Evolutionary conservation across 768 basidiomycete species (phyloP).

Genomic region (Calocybe indica): DNA sequence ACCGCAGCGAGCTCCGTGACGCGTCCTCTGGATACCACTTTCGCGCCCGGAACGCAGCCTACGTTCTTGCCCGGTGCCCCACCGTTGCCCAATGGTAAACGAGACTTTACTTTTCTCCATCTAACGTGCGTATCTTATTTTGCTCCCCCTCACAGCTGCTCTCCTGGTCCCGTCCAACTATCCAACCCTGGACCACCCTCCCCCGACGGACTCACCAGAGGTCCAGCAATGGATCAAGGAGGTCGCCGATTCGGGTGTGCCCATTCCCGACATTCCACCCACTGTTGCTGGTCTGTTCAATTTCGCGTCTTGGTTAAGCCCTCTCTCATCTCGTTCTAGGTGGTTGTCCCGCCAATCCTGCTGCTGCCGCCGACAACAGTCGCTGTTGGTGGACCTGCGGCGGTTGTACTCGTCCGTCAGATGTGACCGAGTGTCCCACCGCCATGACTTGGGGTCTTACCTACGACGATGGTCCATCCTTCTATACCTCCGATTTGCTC

Average conservation of each 20-base stretch:
- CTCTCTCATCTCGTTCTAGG: conserved; percentile 21
- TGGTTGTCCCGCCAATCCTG: conserved; percentile 56
- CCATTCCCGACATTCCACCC: conserved; percentile 47
- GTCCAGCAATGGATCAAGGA: conserved; percentile 71
- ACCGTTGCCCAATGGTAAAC: conserved; percentile 47
- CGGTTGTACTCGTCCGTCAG: conserved; percentile 60
- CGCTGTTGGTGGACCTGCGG: conserved; percentile 83
- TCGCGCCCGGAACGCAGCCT: conserved; percentile 43
- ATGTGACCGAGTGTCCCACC: conserved; percentile 72
- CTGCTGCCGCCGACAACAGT: conserved; percentile 42
- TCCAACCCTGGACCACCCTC: conserved; percentile 57
- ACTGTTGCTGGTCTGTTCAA: conserved; percentile 32
- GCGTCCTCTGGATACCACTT: conserved; percentile 38
- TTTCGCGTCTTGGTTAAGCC: background rate
- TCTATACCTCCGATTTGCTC: conserved; percentile 70
- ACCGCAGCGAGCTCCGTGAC: conserved; percentile 37
- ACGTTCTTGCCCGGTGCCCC: conserved; percentile 52
- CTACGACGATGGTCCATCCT: conserved; percentile 78
- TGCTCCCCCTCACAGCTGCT: conserved; percentile 24
- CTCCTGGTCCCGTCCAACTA: conserved; percentile 48
- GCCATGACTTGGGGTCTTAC: conserved; percentile 51
- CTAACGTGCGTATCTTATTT: background rate
- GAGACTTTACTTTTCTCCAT: conserved; percentile 1
- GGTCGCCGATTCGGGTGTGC: conserved; percentile 46
- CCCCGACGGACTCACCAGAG: conserved; percentile 53